Evolutionary conservation across 192 early-diverging fungal species (phyloP), one percentile per base, ranked within the genome.

Genomic region (Bifiguratus adelaidae): DNA sequence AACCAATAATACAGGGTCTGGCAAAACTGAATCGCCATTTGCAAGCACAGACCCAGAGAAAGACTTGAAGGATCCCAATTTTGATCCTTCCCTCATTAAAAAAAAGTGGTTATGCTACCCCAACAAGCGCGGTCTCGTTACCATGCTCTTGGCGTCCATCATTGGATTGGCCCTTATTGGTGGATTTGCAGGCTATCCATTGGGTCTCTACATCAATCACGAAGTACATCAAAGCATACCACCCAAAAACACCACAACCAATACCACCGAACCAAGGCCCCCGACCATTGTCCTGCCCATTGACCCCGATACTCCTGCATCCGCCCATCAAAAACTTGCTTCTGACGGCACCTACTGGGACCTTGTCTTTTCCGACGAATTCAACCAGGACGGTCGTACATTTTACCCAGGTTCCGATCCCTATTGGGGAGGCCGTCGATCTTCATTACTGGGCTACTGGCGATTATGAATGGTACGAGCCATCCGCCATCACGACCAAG

Each of bases 291-390:
- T 18, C 7, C 37, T 41, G 11, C 9, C 27, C 7, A 46, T 73
- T 15, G 76, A 76, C 40, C 54, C 64, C 4, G 65, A 76, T 40
- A 65, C 55, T 1, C 68, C 70, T 2, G 12, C 40, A 0, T 57
- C 56, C 12, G 47, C 58, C 26, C 35, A 21, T 0, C 70, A 54
- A 1, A 65, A 63, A 57, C 63, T 44, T 2, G 58, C 70, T 0
- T 56, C 50, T 3, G 63, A 70, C 40, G 60, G 61, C 7, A 50
- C 61, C 35, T 41, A 59, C 35, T 78, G 68, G 61, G 59, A 55
- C 43, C 57, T 78, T 19, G 76, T 73, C 18, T 78, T 78, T 41
- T 73, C 70, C 42, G 76, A 78, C 48, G 76, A 78, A 50, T 78
- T 78, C 25, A 59, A 75, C 13, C 56, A 68, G 43, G 67, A 69